A percentile compares a stretch with the other conserved stretches of the same genome.
phyloP scores from a whole-genome alignment of 2,329 filamentous ascomycete genomes.

The Fusarium pininemorale region DNA sequence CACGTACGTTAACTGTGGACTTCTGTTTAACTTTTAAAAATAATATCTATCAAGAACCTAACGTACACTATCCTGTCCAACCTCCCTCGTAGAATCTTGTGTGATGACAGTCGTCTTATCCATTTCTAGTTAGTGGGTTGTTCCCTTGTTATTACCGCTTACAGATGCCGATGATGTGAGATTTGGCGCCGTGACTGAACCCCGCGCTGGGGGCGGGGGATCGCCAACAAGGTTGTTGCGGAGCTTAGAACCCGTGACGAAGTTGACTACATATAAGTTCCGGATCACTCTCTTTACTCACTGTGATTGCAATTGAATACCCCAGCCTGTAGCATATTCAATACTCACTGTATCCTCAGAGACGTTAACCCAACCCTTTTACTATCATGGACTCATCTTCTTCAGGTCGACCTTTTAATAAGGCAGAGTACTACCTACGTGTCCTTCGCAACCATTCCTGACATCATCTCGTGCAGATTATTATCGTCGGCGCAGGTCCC shows the following conservation, averaged over 20 bases:
- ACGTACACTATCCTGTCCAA: background rate
- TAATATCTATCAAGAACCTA: background rate
- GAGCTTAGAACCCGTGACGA: background rate
- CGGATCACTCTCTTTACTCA: background rate
- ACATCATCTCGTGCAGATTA: background rate
- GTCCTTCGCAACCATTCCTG: background rate
- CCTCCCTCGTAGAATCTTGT: background rate
- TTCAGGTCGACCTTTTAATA: background rate
- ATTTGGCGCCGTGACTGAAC: background rate
- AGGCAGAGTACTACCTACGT: background rate
- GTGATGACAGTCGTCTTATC: background rate
- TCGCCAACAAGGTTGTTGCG: background rate
- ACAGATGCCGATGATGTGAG: background rate
- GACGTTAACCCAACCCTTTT: rapidly evolving
- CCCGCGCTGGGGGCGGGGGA: background rate
- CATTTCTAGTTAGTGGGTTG: background rate
- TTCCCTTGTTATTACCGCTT: background rate
- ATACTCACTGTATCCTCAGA: rapidly evolving
- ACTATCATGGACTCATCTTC: background rate
- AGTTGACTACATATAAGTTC: background rate
- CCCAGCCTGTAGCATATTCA: background rate
- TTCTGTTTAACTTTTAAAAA: too few relatives aligned
- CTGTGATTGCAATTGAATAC: background rate
- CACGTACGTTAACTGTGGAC: too few relatives aligned
- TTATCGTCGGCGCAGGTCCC: background rate